Evolutionary conservation across 2,329 filamentous ascomycete species (phyloP).

Genomic region (Diaporthe eres): DNA sequence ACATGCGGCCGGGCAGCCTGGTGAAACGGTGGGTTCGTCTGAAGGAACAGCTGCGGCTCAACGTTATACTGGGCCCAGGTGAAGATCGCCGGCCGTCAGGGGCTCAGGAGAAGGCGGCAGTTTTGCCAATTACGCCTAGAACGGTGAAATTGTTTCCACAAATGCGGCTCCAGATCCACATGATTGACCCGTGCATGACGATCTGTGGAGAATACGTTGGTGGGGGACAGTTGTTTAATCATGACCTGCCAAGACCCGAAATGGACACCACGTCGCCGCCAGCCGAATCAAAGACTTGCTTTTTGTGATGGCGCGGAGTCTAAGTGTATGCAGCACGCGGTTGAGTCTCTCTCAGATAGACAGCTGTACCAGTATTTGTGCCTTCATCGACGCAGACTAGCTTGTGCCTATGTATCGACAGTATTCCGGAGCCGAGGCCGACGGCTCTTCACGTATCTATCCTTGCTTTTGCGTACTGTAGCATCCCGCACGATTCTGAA

Average conservation of each 20-base stretch:
- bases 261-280: constrained; percentile 13
- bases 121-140: constrained; percentile 14
- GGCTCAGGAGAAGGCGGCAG: constrained; percentile 25
- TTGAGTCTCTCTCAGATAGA: not conserved
- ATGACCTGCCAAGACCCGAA: constrained; percentile 32
- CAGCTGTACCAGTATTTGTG: not conserved
- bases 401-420: not conserved
- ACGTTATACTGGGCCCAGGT: constrained; percentile 20
- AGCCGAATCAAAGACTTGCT: constrained; percentile 15
- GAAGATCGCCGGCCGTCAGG: constrained; percentile 23
- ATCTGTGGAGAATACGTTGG: constrained; percentile 17
- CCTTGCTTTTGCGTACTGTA: not conserved
- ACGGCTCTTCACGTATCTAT: not conserved
- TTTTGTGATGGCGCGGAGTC: not conserved
- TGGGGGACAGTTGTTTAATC: constrained; percentile 31
- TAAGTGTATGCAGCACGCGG: not conserved
- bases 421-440: not conserved
- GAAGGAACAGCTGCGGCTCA: constrained; percentile 21
- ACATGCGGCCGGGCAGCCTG: constrained; percentile 7
- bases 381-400: not conserved
- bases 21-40: constrained; percentile 31
- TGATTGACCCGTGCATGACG: constrained; percentile 14
- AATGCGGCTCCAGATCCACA: constrained; percentile 29
- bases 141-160: constrained; percentile 30
- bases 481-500: constrained; percentile 6